Conservation (phyloP, 2,329 filamentous ascomycete species). For the Penicillium sp. region DNA sequence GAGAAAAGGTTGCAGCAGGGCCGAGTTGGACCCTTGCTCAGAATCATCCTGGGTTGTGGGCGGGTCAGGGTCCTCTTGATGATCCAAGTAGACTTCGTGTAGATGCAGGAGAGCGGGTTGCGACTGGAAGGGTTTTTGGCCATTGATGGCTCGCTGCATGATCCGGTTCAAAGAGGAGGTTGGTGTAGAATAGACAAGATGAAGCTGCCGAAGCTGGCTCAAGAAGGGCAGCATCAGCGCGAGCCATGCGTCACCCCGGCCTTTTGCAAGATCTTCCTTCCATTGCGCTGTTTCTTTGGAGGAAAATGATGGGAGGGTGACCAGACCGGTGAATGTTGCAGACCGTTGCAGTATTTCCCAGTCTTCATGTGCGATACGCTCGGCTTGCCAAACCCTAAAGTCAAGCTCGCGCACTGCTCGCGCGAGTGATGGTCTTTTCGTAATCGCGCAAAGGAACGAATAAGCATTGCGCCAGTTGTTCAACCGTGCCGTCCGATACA, state of each 20-base stretch:
- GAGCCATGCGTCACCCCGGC: constrained; percentile 31
- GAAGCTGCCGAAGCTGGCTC: constrained; percentile 27
- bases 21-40: constrained; percentile 5
- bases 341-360: constrained; percentile 1
- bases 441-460: constrained; percentile 26
- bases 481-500: constrained; percentile 26
- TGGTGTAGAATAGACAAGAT: constrained; percentile 22
- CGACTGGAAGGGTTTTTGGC: constrained; percentile 21
- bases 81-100: constrained; percentile 23
- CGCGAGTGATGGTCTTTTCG: constrained; percentile 27
- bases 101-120: constrained; percentile 24
- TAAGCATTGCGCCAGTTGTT: constrained; percentile 20
- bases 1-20: constrained; percentile 30
- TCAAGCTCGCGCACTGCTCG: constrained; percentile 27
- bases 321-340: constrained; percentile 6
- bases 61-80: constrained; percentile 21
- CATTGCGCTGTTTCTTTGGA: constrained; percentile 26
- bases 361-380: constrained; percentile 6
- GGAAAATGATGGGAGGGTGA: constrained; percentile 19
- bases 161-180: constrained; percentile 26
- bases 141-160: constrained; percentile 24
- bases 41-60: constrained; percentile 8
- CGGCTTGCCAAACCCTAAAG: constrained; percentile 25
- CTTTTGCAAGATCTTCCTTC: constrained; percentile 24
- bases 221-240: constrained; percentile 30